These are phyloP conservation scores for Fusarium globosum DNA, from an alignment of 2,329 filamentous ascomycete genomes.

Conservation along the genomic window DNA sequence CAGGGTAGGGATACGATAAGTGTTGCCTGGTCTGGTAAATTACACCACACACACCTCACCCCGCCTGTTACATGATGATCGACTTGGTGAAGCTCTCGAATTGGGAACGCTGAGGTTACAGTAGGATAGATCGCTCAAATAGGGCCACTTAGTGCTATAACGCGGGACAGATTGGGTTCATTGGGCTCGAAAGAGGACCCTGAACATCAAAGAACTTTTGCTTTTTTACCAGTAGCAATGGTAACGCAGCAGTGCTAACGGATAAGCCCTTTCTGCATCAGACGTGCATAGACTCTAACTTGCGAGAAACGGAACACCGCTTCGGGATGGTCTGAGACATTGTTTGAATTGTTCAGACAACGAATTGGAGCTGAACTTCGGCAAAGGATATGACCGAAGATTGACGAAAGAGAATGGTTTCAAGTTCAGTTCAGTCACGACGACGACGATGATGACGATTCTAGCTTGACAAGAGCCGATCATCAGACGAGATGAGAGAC, in stretches of 20 bases:
- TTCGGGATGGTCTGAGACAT: not conserved
- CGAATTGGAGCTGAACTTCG: constrained; percentile 4
- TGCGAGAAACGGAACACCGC: not conserved
- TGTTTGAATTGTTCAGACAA: not conserved
- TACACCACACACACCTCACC: not conserved
- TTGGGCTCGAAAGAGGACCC: constrained; percentile 20
- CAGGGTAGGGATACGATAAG: constrained; percentile 7
- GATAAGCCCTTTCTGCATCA: constrained; percentile 1
- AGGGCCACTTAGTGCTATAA: constrained; percentile 10
- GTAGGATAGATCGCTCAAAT: constrained; percentile 16
- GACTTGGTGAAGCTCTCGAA: constrained; percentile 32
- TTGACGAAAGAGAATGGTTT: constrained; percentile 13
- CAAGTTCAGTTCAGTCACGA: not conserved
- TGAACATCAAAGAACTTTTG: constrained; percentile 19
- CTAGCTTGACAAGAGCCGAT: constrained; percentile 6
- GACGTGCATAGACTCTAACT: not conserved
- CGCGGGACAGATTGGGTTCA: constrained; percentile 14
- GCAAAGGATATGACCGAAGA: constrained; percentile 12
- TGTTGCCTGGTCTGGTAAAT: constrained; percentile 18
- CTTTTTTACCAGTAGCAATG: constrained; percentile 15
- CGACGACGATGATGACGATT: not conserved
- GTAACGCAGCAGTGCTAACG: not conserved
- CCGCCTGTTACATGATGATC: constrained; percentile 41
- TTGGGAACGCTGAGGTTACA: constrained; percentile 23
- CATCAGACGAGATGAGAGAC: constrained; percentile 19